Percentiles rank a stretch among this genome's conserved stretches.
These are phyloP conservation scores for Penicillium sp. DNA, from an alignment of 2,329 filamentous ascomycete genomes.

Conservation along the genomic window DNA sequence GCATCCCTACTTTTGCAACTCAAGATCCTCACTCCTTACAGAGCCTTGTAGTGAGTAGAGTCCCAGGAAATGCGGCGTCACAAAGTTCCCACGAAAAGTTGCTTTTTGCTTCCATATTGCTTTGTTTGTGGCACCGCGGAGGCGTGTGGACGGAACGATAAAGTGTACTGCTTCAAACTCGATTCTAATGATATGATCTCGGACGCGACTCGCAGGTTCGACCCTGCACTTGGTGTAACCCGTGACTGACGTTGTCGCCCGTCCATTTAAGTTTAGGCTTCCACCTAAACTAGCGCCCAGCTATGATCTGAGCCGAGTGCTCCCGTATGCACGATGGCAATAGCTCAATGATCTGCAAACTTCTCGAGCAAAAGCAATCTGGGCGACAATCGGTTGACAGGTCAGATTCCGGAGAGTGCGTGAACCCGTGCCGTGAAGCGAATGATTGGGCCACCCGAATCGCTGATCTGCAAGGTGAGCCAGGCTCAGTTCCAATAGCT, in stretches of 20 bases:
- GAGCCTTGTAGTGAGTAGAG: not conserved
- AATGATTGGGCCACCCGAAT: constrained; percentile 10
- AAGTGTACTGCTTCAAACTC: not conserved
- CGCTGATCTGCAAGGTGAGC: constrained; percentile 17
- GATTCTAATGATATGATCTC: not conserved
- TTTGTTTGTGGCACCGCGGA: not conserved
- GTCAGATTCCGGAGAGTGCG: constrained; percentile 18
- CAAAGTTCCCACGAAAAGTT: not conserved
- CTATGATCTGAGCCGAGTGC: not conserved
- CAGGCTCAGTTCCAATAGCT: constrained; percentile 7
- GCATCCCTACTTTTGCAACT: constrained; percentile 1
- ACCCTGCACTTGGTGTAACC: not conserved
- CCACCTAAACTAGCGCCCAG: not conserved
- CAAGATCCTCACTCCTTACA: not conserved
- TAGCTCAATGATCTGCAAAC: constrained; percentile 10
- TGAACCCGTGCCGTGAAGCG: not conserved
- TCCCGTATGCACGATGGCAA: constrained; percentile 14
- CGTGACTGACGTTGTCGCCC: not conserved
- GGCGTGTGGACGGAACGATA: not conserved
- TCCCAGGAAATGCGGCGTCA: not conserved
- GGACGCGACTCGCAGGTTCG: not conserved
- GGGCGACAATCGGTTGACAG: constrained; percentile 8
- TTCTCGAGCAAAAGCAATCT: constrained; percentile 3
- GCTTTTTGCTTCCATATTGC: not conserved
- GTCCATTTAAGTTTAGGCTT: not conserved